Conservation (phyloP, 2,329 filamentous ascomycete species). For the Aspergillus brasiliensis region DNA sequence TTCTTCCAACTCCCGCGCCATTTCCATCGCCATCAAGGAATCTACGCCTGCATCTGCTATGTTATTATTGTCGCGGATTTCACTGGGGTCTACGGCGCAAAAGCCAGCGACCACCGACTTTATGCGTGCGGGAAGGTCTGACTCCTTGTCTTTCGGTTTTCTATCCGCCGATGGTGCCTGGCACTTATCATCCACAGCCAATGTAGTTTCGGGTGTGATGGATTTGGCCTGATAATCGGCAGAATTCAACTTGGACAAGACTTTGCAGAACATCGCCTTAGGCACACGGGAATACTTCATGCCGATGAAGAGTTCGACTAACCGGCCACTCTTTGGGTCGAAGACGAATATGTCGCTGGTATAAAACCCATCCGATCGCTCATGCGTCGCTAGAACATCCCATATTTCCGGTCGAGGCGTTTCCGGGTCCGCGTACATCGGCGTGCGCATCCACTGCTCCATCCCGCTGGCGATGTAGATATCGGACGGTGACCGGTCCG, state of each 20-base stretch:
- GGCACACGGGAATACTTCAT: constrained; percentile 31
- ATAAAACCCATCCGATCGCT: constrained; percentile 22
- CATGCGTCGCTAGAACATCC: constrained; percentile 34
- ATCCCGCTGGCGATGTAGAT: constrained; percentile 37
- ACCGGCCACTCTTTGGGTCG: constrained; percentile 24
- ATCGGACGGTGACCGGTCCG: constrained; percentile 22
- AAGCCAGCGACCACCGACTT: constrained; percentile 20
- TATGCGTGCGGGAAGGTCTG: constrained; percentile 9
- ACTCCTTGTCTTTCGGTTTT: background rate
- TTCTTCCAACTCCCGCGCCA: constrained; percentile 46
- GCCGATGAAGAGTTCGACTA: constrained; percentile 36
- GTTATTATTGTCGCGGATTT: constrained; percentile 15
- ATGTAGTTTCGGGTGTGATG: background rate
- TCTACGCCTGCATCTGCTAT: constrained; percentile 48
- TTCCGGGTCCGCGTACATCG: constrained; percentile 14
- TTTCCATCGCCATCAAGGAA: constrained; percentile 55
- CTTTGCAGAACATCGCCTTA: constrained; percentile 20
- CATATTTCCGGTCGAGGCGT: constrained; percentile 20
- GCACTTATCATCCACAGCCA: background rate
- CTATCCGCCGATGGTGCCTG: background rate
- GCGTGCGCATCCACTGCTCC: constrained; percentile 33
- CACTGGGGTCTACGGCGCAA: constrained; percentile 16
- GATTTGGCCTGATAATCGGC: background rate
- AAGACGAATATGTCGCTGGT: constrained; percentile 40
- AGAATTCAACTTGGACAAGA: background rate